A percentile compares a stretch with the other conserved stretches of the same genome.
These are phyloP conservation scores for Epichloe gansuensis DNA, from an alignment of 2,329 filamentous ascomycete species.

Conservation along the genomic window DNA sequence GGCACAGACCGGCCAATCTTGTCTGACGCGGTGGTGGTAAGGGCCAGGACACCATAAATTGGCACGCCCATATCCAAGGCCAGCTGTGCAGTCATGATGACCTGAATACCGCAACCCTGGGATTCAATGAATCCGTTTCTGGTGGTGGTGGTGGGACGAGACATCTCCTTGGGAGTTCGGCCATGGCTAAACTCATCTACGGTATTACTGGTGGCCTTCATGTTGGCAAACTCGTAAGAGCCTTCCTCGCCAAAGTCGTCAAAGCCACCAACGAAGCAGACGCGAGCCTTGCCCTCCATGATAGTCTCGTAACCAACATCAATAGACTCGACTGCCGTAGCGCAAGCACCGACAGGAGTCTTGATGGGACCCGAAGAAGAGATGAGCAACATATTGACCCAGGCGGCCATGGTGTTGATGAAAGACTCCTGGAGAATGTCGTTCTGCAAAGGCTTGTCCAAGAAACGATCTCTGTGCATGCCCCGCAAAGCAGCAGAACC, in stretches of 20 bases:
- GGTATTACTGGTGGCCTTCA: constrained; percentile 98
- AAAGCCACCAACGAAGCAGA: constrained; percentile 96
- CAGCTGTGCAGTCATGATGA: constrained; percentile 95
- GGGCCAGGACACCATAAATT: constrained; percentile 85
- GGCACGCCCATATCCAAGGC: constrained; percentile 97
- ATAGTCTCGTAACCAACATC: constrained; percentile 98
- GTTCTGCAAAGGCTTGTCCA: constrained; percentile 95
- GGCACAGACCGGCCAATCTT: constrained; percentile 98
- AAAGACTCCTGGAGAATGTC: constrained; percentile 98
- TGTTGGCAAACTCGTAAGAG: constrained; percentile 99
- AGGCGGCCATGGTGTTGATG: constrained; percentile 99
- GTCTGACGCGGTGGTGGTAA: constrained; percentile 93
- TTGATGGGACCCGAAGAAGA: constrained; percentile 98
- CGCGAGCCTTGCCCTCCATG: constrained; percentile 90
- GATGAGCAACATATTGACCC: constrained; percentile 97
- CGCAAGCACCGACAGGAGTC: constrained; percentile 94
- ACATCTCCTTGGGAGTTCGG: constrained; percentile 94
- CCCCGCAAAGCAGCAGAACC: constrained; percentile 82
- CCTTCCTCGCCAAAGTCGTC: constrained; percentile 99
- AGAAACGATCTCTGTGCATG: constrained; percentile 96
- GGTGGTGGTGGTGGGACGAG: constrained; percentile 89
- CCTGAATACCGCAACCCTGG: constrained; percentile 93
- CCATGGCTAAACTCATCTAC: constrained; percentile 93
- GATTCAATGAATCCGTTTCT: constrained; percentile 99
- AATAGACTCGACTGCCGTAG: constrained; percentile 91